Evolutionary conservation across 2,329 filamentous ascomycete genomes (phyloP).

Genomic region (Arthroderma sp.): DNA sequence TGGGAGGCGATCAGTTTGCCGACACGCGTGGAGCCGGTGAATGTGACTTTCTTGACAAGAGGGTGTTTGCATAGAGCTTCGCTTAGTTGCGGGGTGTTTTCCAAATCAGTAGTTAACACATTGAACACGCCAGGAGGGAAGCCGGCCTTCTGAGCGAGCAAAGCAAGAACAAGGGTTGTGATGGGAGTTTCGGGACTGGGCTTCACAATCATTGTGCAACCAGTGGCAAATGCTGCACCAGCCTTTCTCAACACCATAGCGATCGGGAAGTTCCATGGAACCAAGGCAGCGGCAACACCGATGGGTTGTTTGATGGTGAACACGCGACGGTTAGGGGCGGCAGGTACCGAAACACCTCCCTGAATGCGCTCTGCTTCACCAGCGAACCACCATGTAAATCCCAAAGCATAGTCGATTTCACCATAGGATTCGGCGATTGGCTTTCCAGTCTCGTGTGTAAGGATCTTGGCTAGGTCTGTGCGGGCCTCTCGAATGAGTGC

Average conservation of each 20-base stretch:
- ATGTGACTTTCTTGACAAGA: slow-evolving; percentile 22
- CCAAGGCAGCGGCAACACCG: slow-evolving; percentile 70
- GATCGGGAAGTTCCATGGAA: slow-evolving; percentile 79
- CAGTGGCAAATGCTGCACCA: slow-evolving; percentile 25
- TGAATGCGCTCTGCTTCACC: slow-evolving; percentile 64
- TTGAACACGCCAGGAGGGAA: slow-evolving; percentile 24
- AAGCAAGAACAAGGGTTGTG: slow-evolving; percentile 19
- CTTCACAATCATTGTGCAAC: slow-evolving; percentile 27
- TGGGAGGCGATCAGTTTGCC: slow-evolving; percentile 23
- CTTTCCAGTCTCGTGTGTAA: slow-evolving; percentile 87
- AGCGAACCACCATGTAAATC: slow-evolving; percentile 69
- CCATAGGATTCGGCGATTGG: slow-evolving; percentile 60
- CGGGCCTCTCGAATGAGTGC: slow-evolving; percentile 47
- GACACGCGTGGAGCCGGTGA: slow-evolving; percentile 23
- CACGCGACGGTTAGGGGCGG: slow-evolving; percentile 57
- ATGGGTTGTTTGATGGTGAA: slow-evolving; percentile 72
- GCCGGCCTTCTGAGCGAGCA: slow-evolving; percentile 23
- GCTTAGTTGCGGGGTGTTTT: slow-evolving; percentile 19
- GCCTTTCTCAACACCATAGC: slow-evolving; percentile 48
- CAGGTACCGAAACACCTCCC: slow-evolving; percentile 61
- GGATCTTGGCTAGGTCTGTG: slow-evolving; percentile 64
- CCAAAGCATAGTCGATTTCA: slow-evolving; percentile 59
- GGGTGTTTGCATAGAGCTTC: slow-evolving; percentile 20
- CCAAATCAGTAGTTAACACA: slow-evolving; percentile 21
- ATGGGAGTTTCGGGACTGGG: slow-evolving; percentile 25